These are phyloP conservation scores for Pleurozium schreberi DNA, from an alignment of 225 moss, liverwort and hornwort genomes.

Conservation along the genomic window DNA sequence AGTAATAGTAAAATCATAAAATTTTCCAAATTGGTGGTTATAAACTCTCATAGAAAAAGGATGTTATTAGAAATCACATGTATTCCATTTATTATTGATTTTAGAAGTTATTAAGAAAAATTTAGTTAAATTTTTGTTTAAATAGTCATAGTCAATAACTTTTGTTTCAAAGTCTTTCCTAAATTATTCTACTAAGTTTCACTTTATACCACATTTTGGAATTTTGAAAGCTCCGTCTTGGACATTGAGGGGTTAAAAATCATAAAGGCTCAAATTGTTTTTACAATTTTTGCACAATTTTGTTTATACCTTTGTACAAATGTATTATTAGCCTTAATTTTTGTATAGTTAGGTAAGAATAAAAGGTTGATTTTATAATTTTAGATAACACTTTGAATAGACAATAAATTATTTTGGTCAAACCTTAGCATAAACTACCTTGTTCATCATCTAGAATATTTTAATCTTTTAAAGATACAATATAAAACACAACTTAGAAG, in stretches of 20 bases:
- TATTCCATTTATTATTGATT: not conserved
- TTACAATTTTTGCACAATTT: not conserved
- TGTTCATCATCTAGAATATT: not conserved
- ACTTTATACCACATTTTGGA: not conserved
- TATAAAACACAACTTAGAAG: not conserved
- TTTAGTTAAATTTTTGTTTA: not conserved
- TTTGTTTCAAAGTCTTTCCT: not conserved
- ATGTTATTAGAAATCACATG: not conserved
- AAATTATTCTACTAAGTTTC: not conserved
- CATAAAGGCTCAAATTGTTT: accelerated
- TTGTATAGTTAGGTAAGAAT: not conserved
- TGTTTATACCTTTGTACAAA: not conserved
- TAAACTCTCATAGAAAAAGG: not conserved
- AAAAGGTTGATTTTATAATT: not conserved
- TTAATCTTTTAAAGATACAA: not conserved
- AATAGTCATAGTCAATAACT: not conserved
- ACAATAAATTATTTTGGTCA: not conserved
- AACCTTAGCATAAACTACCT: accelerated
- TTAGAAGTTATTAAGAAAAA: too few species aligned
- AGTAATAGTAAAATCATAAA: not conserved
- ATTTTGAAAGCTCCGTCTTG: not conserved
- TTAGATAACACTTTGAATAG: not conserved
- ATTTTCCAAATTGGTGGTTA: not conserved
- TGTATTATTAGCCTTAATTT: not conserved
- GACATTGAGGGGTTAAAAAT: accelerated